Evolutionary conservation across 108 stramenopile species (phyloP).

Genomic region (Bacterosira constricta): DNA sequence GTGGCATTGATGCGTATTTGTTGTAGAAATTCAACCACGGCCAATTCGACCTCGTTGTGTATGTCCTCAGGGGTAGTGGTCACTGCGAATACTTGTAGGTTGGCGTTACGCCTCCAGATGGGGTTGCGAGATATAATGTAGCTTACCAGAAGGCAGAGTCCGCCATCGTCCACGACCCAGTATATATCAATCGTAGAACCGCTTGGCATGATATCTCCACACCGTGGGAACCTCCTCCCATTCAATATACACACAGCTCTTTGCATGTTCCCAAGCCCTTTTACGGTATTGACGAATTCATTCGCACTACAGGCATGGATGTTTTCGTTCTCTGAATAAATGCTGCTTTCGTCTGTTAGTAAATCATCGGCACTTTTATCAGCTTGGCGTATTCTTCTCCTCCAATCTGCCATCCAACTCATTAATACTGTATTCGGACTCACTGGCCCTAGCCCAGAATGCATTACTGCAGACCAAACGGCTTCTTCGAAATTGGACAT

Average conservation of each 20-base stretch:
- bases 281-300: conserved; percentile 43
- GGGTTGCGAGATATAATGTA: conserved; percentile 65
- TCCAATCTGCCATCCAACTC: conserved; percentile 27
- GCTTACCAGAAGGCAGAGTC: conserved; percentile 69
- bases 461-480: conserved; percentile 50
- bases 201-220: conserved; percentile 13
- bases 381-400: conserved; percentile 10
- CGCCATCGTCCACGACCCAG: conserved; percentile 78
- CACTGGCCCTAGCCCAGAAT: conserved; percentile 75
- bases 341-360: conserved; percentile 34
- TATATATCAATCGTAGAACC: conserved; percentile 70
- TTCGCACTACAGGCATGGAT: conserved; percentile 22
- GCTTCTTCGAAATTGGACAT: conserved; percentile 18
- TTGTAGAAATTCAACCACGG: conserved; percentile 29
- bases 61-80: conserved; percentile 34
- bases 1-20: conserved; percentile 45
- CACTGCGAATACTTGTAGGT: conserved; percentile 59
- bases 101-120: conserved; percentile 46
- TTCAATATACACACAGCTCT: conserved; percentile 53
- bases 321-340: background rate
- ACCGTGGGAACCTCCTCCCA: conserved; percentile 22
- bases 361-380: background rate
- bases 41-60: conserved; percentile 15
- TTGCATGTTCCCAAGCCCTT: conserved; percentile 53
- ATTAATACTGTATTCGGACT: conserved; percentile 75